Evolutionary conservation across 192 early-diverging fungal species (phyloP), one percentile per base, ranked within the genome.

Genomic region (Gaertneriomyces semiglobifer): DNA sequence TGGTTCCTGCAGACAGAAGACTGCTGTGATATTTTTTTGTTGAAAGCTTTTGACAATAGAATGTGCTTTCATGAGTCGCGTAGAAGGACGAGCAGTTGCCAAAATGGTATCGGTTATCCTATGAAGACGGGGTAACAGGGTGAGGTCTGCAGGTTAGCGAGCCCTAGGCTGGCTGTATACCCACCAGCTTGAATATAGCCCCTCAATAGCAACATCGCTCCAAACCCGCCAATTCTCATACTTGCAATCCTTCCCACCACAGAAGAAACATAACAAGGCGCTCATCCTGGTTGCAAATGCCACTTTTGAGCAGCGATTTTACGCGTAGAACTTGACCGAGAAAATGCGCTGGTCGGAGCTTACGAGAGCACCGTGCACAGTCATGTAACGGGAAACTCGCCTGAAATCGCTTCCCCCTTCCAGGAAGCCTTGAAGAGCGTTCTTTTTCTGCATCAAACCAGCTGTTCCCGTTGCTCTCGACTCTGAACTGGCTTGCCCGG

Each of bases 81-180:
- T 69, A n/a, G 75, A 75, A 2, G 77, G 81, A 7, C 81, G 64
- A 48, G 75, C 73, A 67, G 71, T 82, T 16, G 81, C 81, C 9
- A 82, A 62, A 46, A 82, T 82, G 46, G 63, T 52, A 7, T 14
- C 40, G 0, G 81, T 75, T 11, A 82, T 82, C 79, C 79, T 78
- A 18, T 33, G 4, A 56, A 3, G 4, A 38, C 38, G 18, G 20
- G 20, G 3, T 18, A 50, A 52, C 25, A 1, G 25, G 25, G 25
- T 33, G 25, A 33, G 25, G 25, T 33, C 25, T 33, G 25, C 25
- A 33, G 25, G 25, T 33, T 33, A 33, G 25, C 25, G 25, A 33
- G 25, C 25, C 25, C 2, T 1, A 2, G 25, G 25, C 25, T 33
- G 25, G 25, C 25, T 0, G 25, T 33, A 33, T 12, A 33, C 14